Conservation (phyloP, 2,329 filamentous ascomycete species). For the Xylariaceae sp. region DNA sequence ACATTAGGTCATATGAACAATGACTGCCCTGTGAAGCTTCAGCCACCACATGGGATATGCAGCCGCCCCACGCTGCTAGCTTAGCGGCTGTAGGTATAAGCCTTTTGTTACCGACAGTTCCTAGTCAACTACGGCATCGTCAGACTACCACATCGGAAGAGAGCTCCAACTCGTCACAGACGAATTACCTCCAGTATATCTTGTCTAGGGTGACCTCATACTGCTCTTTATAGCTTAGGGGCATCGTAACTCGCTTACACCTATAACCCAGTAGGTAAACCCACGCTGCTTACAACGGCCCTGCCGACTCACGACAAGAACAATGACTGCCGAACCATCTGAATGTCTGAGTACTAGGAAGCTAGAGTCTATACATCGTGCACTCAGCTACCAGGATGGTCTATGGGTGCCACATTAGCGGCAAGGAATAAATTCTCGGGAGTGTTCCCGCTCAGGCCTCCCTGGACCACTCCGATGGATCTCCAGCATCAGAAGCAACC, state of each 20-base stretch:
- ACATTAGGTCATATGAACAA: conserved; percentile 11
- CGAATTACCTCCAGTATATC: background rate
- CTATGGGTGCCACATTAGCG: conserved; percentile 8
- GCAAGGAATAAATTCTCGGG: background rate
- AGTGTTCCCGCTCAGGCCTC: conserved; percentile 14
- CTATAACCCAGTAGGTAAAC: background rate
- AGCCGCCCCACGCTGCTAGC: conserved; percentile 11
- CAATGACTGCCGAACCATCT: conserved; percentile 3
- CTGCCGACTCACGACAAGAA: conserved; percentile 3
- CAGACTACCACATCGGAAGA: background rate
- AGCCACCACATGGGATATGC: conserved; percentile 10
- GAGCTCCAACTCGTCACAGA: background rate
- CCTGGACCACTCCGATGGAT: conserved; percentile 5
- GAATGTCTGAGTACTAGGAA: conserved; percentile 6
- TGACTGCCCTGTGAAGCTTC: conserved; percentile 11
- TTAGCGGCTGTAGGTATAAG: conserved; percentile 2
- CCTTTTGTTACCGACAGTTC: conserved; percentile 5
- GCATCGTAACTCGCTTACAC: conserved; percentile 4
- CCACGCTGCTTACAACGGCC: conserved; percentile 1
- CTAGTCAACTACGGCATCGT: no score
- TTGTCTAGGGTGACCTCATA: background rate
- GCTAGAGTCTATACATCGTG: background rate
- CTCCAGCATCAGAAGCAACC: conserved; percentile 8
- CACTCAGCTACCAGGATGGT: conserved; percentile 10
- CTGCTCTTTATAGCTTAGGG: conserved; percentile 12